Conservation (phyloP, 805 yeast genomes). For the Aciculoconidium aculeatum region DNA sequence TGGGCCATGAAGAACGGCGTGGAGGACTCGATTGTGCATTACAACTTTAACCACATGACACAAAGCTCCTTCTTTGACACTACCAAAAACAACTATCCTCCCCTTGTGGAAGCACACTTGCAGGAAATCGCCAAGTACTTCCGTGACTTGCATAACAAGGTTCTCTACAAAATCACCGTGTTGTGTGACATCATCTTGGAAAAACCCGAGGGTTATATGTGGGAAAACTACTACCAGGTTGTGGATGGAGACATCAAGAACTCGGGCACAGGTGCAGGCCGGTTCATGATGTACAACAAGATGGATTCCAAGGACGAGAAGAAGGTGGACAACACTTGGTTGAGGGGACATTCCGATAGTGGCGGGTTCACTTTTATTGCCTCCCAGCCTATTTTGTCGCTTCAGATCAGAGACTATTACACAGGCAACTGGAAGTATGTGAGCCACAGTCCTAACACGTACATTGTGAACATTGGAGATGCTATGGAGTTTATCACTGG, state of each 20-base stretch:
- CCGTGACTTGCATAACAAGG: conserved; percentile 29
- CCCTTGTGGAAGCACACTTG: conserved; percentile 32
- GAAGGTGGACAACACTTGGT: conserved; percentile 7
- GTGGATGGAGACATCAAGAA: conserved; percentile 20
- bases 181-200: conserved; percentile 42
- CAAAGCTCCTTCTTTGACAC: conserved; percentile 26
- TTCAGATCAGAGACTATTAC: conserved; percentile 10
- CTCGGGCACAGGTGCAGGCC: conserved; percentile 28
- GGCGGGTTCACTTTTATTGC: conserved; percentile 10
- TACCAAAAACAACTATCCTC: conserved; percentile 29
- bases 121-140: conserved; percentile 36
- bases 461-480: conserved; percentile 10
- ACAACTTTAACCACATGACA: conserved; percentile 36
- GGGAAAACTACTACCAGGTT: conserved; percentile 30
- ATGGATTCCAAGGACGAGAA: conserved; percentile 7
- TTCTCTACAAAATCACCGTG: conserved; percentile 29
- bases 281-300: conserved; percentile 27
- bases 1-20: conserved; percentile 42
- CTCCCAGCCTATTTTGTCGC: conserved; percentile 9
- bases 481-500: conserved; percentile 11
- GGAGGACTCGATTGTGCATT: conserved; percentile 40
- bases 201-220: conserved; percentile 42
- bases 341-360: conserved; percentile 10
- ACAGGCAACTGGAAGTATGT: conserved; percentile 10
- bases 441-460: conserved; percentile 8